Conservation (phyloP, 78 protist species). For the Dictyostelium capitatum region DNA sequence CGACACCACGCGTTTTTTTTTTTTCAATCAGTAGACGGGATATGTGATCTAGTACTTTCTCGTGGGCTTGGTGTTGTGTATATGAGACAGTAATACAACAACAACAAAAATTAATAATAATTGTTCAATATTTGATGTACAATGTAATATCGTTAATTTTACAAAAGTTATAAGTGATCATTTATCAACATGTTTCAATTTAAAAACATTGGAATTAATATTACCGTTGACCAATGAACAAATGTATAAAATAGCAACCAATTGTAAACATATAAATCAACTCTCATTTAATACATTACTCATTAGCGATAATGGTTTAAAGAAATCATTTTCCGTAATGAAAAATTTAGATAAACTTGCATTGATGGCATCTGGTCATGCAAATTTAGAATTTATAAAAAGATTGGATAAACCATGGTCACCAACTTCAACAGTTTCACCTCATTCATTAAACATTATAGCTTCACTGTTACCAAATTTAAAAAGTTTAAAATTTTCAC, state of each 20-base stretch:
- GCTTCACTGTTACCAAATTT: neutral
- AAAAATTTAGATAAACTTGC: constrained; percentile 33
- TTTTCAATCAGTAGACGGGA: too few relatives aligned
- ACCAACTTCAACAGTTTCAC: constrained; percentile 17
- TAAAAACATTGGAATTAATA: neutral
- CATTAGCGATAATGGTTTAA: constrained; percentile 35
- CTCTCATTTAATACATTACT: constrained; percentile 31
- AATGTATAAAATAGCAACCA: constrained; percentile 19
- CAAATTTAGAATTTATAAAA: constrained; percentile 16
- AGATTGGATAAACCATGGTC: neutral
- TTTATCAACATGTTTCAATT: neutral
- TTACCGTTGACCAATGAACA: constrained; percentile 44
- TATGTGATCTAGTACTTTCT: too few relatives aligned
- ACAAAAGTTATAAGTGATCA: constrained; percentile 17
- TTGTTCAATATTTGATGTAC: neutral
- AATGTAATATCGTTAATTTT: constrained; percentile 12
- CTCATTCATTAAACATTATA: constrained; percentile 24
- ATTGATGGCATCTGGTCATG: constrained; percentile 9
- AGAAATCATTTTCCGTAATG: neutral
- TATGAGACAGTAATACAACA: neutral
- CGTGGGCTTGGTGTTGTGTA: too few relatives aligned
- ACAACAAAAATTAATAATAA: neutral
- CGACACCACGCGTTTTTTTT: too few relatives aligned
- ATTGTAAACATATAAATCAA: constrained; percentile 15
- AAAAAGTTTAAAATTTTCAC: constrained; percentile 55